These are phyloP conservation scores for Prunus salicina DNA, from an alignment of 306 rosid species.

Conservation along the genomic window DNA sequence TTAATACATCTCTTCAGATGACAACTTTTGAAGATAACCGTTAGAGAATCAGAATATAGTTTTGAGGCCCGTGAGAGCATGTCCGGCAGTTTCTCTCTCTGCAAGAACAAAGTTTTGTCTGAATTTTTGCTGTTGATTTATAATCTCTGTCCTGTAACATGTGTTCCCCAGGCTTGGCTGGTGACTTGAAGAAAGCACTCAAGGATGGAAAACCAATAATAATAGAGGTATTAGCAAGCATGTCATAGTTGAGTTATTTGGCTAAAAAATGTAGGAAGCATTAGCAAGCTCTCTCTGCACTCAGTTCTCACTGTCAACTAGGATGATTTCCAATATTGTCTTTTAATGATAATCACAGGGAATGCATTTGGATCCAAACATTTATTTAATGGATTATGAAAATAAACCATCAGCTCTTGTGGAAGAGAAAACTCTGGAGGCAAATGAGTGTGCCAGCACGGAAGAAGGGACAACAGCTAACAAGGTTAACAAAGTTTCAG, in stretches of 20 bases:
- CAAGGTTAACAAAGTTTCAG: slow-evolving; percentile 38
- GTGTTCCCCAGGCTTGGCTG: slow-evolving; percentile 75
- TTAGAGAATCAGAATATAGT: background rate
- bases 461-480: slow-evolving; percentile 37
- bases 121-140: background rate
- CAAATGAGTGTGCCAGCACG: slow-evolving; percentile 30
- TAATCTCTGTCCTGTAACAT: slow-evolving; percentile 1
- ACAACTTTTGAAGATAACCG: background rate
- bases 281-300: no score
- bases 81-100: slow-evolving; percentile 2
- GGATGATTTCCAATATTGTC: slow-evolving; percentile 10
- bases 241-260: background rate
- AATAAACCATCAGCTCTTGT: slow-evolving; percentile 42
- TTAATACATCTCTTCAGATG: background rate
- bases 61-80: background rate
- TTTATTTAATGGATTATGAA: slow-evolving; percentile 81
- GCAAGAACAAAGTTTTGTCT: background rate
- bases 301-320: slow-evolving; percentile 1
- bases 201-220: slow-evolving; percentile 98
- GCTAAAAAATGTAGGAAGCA: background rate
- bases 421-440: slow-evolving; percentile 37
- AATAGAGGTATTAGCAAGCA: slow-evolving; percentile 61
- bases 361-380: slow-evolving; percentile 95
- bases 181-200: slow-evolving; percentile 95
- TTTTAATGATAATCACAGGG: slow-evolving; percentile 48